A percentile compares a stretch with the other conserved stretches of the same genome.
phyloP scores from a whole-genome alignment of 2,329 filamentous ascomycete genomes.

The Cryphonectria nitschkei region DNA sequence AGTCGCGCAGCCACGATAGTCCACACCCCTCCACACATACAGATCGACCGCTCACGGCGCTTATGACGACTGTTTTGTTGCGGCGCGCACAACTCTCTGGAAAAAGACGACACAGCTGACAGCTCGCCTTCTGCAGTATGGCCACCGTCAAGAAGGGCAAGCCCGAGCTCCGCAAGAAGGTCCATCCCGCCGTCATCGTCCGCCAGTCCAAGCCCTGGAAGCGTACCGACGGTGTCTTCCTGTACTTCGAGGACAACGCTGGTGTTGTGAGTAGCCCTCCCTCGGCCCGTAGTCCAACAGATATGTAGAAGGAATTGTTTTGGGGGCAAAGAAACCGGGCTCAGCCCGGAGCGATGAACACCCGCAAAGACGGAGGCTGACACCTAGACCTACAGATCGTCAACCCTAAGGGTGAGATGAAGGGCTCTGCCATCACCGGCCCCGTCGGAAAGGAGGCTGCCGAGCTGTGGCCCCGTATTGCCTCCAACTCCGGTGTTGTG shows the following conservation, averaged over 20 bases:
- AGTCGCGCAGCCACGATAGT: background rate
- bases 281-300: background rate
- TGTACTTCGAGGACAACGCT: slow-evolving; percentile 99
- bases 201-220: slow-evolving; percentile 99
- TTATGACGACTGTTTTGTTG: background rate
- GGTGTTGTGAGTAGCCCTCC: slow-evolving; percentile 77
- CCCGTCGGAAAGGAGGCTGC: slow-evolving; percentile 99
- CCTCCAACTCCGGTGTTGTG: slow-evolving; percentile 99
- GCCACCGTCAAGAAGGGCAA: slow-evolving; percentile 99
- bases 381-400: slow-evolving; percentile 70
- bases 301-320: no score
- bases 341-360: no score
- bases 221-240: slow-evolving; percentile 96
- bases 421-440: slow-evolving; percentile 98
- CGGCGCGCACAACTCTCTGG: background rate
- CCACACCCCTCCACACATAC: background rate
- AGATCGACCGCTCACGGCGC: background rate
- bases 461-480: slow-evolving; percentile 99
- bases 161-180: slow-evolving; percentile 99
- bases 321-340: no score
- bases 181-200: slow-evolving; percentile 99
- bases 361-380: slow-evolving; percentile 39
- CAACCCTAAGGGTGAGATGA: slow-evolving; percentile 99
- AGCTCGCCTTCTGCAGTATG: slow-evolving; percentile 57
- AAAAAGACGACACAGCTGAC: slow-evolving; percentile 12